Evolutionary conservation across 108 stramenopile genomes (phyloP).

Genomic region (Parietichytrium sp.): DNA sequence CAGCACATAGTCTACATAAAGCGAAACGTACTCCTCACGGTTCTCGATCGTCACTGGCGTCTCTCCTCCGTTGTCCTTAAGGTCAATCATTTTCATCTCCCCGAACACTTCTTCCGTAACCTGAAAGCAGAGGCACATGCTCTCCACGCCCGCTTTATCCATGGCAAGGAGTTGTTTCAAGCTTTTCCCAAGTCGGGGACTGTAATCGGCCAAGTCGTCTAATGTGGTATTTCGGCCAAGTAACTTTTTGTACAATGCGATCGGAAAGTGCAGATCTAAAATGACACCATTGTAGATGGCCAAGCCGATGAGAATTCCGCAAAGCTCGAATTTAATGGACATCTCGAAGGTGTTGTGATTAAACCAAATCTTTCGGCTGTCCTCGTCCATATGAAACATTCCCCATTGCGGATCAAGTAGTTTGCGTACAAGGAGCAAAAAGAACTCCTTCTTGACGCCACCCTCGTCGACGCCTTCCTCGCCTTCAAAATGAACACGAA

Average conservation of each 20-base stretch:
- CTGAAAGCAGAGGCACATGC: slow-evolving; percentile 79
- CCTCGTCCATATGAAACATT: slow-evolving; percentile 74
- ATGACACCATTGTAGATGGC: slow-evolving; percentile 85
- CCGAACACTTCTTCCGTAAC: slow-evolving; percentile 65
- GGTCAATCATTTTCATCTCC: slow-evolving; percentile 67
- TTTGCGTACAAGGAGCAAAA: slow-evolving; percentile 73
- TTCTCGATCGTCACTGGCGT: slow-evolving; percentile 77
- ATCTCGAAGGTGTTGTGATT: slow-evolving; percentile 50
- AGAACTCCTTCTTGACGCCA: slow-evolving; percentile 88
- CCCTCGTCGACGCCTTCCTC: slow-evolving; percentile 92
- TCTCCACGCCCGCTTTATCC: slow-evolving; percentile 75
- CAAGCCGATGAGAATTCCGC: slow-evolving; percentile 68
- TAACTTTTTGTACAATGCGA: slow-evolving; percentile 80
- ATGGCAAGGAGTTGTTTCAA: slow-evolving; percentile 77
- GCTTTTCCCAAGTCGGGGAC: slow-evolving; percentile 68
- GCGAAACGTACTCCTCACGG: slow-evolving; percentile 79
- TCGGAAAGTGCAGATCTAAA: slow-evolving; percentile 79
- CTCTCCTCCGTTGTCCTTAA: slow-evolving; percentile 74
- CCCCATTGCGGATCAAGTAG: slow-evolving; percentile 79
- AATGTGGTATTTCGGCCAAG: slow-evolving; percentile 51
- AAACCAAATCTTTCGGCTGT: slow-evolving; percentile 75
- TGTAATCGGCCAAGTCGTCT: slow-evolving; percentile 72
- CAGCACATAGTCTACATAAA: slow-evolving; percentile 77
- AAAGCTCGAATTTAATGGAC: slow-evolving; percentile 15
- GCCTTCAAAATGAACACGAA: slow-evolving; percentile 76